These are phyloP conservation scores for Zygotorulaspora sp. DNA, from an alignment of 805 yeast species.

Conservation along the genomic window DNA sequence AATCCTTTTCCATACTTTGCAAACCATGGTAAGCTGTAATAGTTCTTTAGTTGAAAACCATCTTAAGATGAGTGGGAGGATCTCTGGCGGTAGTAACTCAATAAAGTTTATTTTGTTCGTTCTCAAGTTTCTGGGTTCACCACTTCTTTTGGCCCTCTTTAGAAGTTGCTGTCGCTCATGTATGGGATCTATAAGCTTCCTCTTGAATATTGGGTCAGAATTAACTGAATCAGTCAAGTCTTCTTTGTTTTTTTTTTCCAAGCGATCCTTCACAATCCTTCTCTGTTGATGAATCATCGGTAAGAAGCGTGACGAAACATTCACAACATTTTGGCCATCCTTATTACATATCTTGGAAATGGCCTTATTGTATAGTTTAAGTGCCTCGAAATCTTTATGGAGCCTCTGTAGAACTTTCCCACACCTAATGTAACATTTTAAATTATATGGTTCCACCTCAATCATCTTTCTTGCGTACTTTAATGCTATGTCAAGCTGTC, in stretches of 20 bases:
- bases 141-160: constrained; percentile 1
- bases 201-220: constrained; percentile 3
- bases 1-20: constrained; percentile 23
- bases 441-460: constrained; percentile 26
- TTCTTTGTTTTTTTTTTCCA: not conserved
- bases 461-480: constrained; percentile 21
- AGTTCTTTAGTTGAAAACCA: constrained; percentile 22
- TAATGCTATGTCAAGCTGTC: constrained; percentile 23
- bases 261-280: constrained; percentile 11
- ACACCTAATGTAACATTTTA: constrained; percentile 27
- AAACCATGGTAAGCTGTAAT: constrained; percentile 16
- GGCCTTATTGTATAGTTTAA: constrained; percentile 20
- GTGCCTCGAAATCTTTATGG: constrained; percentile 21
- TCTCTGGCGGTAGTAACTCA: constrained; percentile 24
- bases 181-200: constrained; percentile 23
- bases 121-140: not conserved
- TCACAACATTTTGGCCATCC: constrained; percentile 10
- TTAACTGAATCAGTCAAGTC: not conserved
- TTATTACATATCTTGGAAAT: constrained; percentile 15
- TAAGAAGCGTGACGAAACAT: constrained; percentile 14
- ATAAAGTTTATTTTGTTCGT: constrained; percentile 18
- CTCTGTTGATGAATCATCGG: constrained; percentile 19
- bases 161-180: constrained; percentile 13
- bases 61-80: constrained; percentile 21
- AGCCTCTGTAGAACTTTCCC: constrained; percentile 27